phyloP scores from a whole-genome alignment of 495 filamentous ascomycete species.

The Chlorociboria aeruginascens region DNA sequence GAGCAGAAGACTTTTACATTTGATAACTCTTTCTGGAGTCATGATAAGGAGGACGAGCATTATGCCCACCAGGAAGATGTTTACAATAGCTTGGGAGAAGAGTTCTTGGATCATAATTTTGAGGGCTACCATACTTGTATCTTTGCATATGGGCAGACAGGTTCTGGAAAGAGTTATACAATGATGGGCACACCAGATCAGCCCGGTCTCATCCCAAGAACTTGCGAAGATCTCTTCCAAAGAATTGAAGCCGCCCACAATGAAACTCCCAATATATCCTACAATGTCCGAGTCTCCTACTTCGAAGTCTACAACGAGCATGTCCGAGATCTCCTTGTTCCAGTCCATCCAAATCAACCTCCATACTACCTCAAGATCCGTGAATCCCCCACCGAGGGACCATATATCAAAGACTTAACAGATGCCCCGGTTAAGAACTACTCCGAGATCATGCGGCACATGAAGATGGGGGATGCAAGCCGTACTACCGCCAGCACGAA shows the following conservation, averaged over 20 bases:
- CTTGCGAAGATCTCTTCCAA: constrained; percentile 92
- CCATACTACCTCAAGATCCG: constrained; percentile 95
- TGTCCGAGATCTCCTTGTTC: constrained; percentile 85
- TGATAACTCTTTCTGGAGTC: constrained; percentile 97
- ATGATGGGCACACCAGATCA: constrained; percentile 94
- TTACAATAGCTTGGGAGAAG: constrained; percentile 88
- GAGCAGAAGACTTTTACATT: constrained; percentile 92
- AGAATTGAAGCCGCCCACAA: constrained; percentile 70
- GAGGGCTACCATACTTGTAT: constrained; percentile 99
- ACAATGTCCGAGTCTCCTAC: constrained; percentile 93
- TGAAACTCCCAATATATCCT: constrained; percentile 70
- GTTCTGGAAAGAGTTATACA: constrained; percentile 94
- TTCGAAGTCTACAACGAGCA: constrained; percentile 99
- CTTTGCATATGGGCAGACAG: constrained; percentile 97
- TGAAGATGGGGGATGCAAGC: constrained; percentile 79
- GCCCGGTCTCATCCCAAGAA: constrained; percentile 90
- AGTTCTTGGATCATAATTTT: constrained; percentile 98
- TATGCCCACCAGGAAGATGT: constrained; percentile 85
- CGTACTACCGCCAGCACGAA: constrained; percentile 93
- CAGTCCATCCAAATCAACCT: constrained; percentile 50
- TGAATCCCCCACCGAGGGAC: constrained; percentile 87
- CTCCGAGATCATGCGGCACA: constrained; percentile 73
- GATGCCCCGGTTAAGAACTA: constrained; percentile 80
- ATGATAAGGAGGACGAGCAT: constrained; percentile 58
- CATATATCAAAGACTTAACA: constrained; percentile 95